Evolutionary conservation across 768 basidiomycete species (phyloP).

Genomic region (Leccinum broughii): DNA sequence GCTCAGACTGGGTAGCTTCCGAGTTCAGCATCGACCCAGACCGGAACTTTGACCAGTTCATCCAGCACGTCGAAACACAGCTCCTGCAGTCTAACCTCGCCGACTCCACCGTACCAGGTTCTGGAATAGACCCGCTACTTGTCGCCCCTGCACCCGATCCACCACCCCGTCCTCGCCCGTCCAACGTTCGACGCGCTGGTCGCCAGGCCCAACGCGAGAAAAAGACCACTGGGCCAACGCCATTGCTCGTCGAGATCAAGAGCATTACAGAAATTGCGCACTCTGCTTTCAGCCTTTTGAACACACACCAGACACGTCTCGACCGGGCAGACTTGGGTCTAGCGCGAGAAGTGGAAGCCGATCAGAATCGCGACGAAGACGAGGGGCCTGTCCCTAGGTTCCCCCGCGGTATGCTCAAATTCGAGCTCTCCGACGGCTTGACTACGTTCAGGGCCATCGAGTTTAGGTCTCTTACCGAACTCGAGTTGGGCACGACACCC

Average conservation of each 20-base stretch:
- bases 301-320: slow-evolving; percentile 62
- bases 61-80: slow-evolving; percentile 58
- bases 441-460: slow-evolving; percentile 74
- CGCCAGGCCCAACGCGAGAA: slow-evolving; percentile 13
- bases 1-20: slow-evolving; percentile 61
- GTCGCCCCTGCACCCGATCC: slow-evolving; percentile 12
- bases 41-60: slow-evolving; percentile 51
- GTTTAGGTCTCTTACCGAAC: slow-evolving; percentile 60
- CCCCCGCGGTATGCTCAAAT: slow-evolving; percentile 73
- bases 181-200: slow-evolving; percentile 2
- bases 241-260: slow-evolving; percentile 73
- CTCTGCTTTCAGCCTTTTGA: slow-evolving; percentile 80
- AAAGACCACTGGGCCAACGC: slow-evolving; percentile 36
- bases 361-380: slow-evolving; percentile 52
- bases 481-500: slow-evolving; percentile 73
- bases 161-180: slow-evolving; percentile 7
- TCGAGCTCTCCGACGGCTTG: slow-evolving; percentile 79
- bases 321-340: slow-evolving; percentile 53
- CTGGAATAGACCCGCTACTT: slow-evolving; percentile 52
- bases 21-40: slow-evolving; percentile 49
- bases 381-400: slow-evolving; percentile 82
- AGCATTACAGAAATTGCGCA: slow-evolving; percentile 81
- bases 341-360: slow-evolving; percentile 40
- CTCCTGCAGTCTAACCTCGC: slow-evolving; percentile 69
- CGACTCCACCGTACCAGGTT: slow-evolving; percentile 70